phyloP scores from a whole-genome alignment of 2,329 filamentous ascomycete species.

The Apiospora marii region DNA sequence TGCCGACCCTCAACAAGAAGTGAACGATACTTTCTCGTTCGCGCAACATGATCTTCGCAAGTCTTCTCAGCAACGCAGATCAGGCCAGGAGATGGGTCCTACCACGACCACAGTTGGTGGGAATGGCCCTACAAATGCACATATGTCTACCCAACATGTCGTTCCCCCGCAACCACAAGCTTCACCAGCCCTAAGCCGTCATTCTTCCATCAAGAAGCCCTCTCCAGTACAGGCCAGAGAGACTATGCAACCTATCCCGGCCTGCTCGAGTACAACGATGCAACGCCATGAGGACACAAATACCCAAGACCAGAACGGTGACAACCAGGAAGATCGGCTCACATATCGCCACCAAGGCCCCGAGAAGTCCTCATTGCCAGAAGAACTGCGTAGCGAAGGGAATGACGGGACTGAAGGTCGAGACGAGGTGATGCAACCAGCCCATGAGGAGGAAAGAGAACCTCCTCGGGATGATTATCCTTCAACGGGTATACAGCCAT shows the following conservation, averaged over 20 bases:
- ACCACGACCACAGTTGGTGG: neutral
- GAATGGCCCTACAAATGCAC: neutral
- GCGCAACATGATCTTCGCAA: neutral
- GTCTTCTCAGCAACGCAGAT: neutral
- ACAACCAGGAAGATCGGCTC: neutral
- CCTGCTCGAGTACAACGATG: neutral
- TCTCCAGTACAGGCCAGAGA: neutral
- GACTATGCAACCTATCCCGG: neutral
- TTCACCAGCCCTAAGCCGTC: neutral
- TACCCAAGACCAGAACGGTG: neutral
- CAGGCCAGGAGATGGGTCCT: neutral
- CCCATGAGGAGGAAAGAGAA: neutral
- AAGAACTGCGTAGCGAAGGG: neutral
- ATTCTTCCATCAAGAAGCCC: neutral
- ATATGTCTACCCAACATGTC: too few relatives aligned
- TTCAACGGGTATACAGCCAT: neutral
- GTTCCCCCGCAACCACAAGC: neutral
- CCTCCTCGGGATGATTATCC: neutral
- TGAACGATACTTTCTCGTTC: neutral
- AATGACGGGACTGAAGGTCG: neutral
- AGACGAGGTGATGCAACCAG: neutral
- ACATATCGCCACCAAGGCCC: neutral
- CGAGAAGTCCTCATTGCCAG: neutral
- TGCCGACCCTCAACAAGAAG: neutral
- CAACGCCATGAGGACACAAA: neutral